phyloP scores from a whole-genome alignment of 73 alveolate species.

The Paramecium biaurelia region DNA sequence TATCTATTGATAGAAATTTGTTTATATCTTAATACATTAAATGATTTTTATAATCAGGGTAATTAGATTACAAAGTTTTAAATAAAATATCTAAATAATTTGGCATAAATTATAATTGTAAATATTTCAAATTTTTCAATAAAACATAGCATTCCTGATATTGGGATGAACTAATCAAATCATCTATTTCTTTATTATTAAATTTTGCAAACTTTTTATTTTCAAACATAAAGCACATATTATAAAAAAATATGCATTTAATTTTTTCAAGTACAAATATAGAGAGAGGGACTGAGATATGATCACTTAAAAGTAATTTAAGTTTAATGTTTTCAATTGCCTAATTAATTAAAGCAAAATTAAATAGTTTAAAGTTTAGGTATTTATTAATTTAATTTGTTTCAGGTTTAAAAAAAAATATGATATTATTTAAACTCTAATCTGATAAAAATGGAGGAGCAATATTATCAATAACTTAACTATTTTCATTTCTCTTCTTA shows the following conservation, averaged over 20 bases:
- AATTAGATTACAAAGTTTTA: neutral
- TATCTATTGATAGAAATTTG: neutral
- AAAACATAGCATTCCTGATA: neutral
- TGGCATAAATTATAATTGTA: neutral
- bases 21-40: neutral
- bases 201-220: neutral
- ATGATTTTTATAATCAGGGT: neutral
- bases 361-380: neutral
- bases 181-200: neutral
- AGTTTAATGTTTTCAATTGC: neutral
- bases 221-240: neutral
- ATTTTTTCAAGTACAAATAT: neutral
- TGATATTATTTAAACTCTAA: neutral
- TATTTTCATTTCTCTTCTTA: neutral
- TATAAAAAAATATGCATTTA: neutral
- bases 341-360: neutral
- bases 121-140: neutral
- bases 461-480: neutral
- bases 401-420: neutral
- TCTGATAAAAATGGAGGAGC: neutral
- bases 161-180: neutral
- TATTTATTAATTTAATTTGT: neutral
- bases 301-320: neutral
- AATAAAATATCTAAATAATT: neutral
- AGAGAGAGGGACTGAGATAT: neutral